Percentiles rank a stretch among this genome's conserved stretches.
Conservation (phyloP, 2,329 filamentous ascomycete species). For the Fusarium bulbicola region DNA sequence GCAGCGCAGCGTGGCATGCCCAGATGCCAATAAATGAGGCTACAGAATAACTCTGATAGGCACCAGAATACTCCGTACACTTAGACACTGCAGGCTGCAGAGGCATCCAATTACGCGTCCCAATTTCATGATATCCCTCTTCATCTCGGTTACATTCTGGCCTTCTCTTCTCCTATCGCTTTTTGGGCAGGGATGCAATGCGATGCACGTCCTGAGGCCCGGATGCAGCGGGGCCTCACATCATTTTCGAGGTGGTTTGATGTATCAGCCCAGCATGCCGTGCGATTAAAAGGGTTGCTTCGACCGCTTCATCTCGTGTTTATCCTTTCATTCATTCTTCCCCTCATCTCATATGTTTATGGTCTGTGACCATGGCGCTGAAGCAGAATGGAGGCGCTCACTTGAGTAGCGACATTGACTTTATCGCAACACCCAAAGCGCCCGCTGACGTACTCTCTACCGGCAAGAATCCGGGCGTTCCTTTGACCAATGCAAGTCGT, state of each 20-base stretch:
- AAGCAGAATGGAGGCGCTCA: constrained; percentile 34
- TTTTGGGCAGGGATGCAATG: constrained; percentile 3
- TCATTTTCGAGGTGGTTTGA: constrained; percentile 28
- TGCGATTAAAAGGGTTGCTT: constrained; percentile 3
- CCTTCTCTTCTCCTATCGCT: background rate
- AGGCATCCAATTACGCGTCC: constrained; percentile 10
- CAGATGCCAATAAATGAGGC: constrained; percentile 16
- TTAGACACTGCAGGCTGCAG: background rate
- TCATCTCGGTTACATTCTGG: background rate
- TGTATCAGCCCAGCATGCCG: background rate
- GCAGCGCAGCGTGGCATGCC: constrained; percentile 20
- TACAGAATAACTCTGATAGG: constrained; percentile 2
- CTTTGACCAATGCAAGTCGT: constrained; percentile 21
- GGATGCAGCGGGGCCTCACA: constrained; percentile 17
- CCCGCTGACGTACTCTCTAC: constrained; percentile 25
- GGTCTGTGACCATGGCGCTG: constrained; percentile 19
- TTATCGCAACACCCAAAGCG: constrained; percentile 34
- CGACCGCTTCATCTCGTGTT: constrained; percentile 29
- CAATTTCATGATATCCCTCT: background rate
- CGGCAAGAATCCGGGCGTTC: constrained; percentile 29
- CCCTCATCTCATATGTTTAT: background rate
- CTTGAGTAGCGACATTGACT: constrained; percentile 34
- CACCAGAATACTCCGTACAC: constrained; percentile 8
- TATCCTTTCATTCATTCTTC: background rate
- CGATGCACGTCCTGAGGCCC: constrained; percentile 12